phyloP scores from a whole-genome alignment of 2,329 filamentous ascomycete species.

The Epichloe brachyelytri region DNA sequence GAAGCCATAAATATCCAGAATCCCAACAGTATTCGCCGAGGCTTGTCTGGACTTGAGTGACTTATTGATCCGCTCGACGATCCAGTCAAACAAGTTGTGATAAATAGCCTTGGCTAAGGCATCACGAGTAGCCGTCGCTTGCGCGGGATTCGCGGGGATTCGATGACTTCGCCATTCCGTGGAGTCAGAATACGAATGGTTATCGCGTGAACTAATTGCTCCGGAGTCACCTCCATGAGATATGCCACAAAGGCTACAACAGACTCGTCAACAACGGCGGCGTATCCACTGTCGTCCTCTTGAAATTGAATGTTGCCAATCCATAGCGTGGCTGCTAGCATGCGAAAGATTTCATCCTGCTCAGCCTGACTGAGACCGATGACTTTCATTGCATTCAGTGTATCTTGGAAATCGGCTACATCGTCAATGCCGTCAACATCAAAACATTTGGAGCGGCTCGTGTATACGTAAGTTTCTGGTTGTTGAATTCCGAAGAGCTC shows the following conservation, averaged over 20 bases:
- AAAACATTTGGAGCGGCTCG: conserved; percentile 85
- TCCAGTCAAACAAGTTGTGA: conserved; percentile 97
- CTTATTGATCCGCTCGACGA: conserved; percentile 80
- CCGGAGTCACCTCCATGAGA: conserved; percentile 73
- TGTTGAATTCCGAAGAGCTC: conserved; percentile 83
- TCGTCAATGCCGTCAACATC: conserved; percentile 94
- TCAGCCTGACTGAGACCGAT: conserved; percentile 82
- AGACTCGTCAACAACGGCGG: conserved; percentile 73
- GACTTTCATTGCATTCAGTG: conserved; percentile 83
- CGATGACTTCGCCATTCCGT: conserved; percentile 51
- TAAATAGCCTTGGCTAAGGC: conserved; percentile 93
- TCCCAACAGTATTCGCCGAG: conserved; percentile 78
- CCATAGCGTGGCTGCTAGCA: conserved; percentile 86
- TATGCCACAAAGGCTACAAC: conserved; percentile 94
- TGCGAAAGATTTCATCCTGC: conserved; percentile 93
- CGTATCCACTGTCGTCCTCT: conserved; percentile 83
- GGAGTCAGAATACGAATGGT: conserved; percentile 75
- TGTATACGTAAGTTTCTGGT: conserved; percentile 87
- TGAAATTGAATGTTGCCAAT: conserved; percentile 84
- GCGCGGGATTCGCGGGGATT: conserved; percentile 75
- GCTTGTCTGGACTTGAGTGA: conserved; percentile 69
- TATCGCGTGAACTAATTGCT: conserved; percentile 71
- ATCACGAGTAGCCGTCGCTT: conserved; percentile 78
- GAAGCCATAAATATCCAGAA: conserved; percentile 97
- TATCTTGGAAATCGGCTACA: conserved; percentile 75